phyloP scores from a whole-genome alignment of 305 asterid genomes.

The Coffea humblotiana region DNA sequence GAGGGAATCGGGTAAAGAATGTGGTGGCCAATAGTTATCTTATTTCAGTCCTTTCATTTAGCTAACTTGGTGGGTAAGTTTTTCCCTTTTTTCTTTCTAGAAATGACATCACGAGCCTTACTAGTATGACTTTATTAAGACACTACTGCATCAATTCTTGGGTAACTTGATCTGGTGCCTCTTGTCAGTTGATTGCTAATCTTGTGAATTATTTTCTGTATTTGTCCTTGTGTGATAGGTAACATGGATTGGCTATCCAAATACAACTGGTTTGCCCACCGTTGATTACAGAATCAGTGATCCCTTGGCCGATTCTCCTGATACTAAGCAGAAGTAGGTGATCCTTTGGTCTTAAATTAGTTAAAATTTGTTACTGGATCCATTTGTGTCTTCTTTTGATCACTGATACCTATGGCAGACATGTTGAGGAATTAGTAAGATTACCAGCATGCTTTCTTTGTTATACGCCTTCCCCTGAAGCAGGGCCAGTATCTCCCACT shows the following conservation, averaged over 20 bases:
- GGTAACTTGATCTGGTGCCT: not conserved
- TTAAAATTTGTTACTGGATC: slow-evolving; percentile 15
- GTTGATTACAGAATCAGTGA: slow-evolving; percentile 95
- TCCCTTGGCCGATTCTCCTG: slow-evolving; percentile 82
- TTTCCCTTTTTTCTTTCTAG: not conserved
- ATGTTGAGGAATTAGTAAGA: slow-evolving; percentile 89
- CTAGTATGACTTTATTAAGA: not conserved
- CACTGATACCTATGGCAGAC: slow-evolving; percentile 58
- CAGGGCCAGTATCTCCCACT: slow-evolving; percentile 80
- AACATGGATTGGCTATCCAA: slow-evolving; percentile 99
- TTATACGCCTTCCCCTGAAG: slow-evolving; percentile 97
- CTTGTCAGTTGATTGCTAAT: not conserved
- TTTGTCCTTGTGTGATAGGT: slow-evolving; percentile 50
- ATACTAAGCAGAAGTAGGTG: slow-evolving; percentile 74
- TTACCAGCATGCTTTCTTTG: slow-evolving; percentile 87
- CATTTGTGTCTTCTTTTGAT: slow-evolving; percentile 4
- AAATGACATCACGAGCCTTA: not conserved
- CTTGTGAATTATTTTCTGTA: not conserved
- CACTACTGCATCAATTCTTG: too few species aligned
- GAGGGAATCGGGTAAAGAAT: not conserved
- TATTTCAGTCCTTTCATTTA: not conserved
- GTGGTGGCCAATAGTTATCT: not conserved
- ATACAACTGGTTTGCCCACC: slow-evolving; percentile 95
- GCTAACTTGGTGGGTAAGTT: not conserved
- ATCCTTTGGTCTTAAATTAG: slow-evolving; percentile 9